These are phyloP conservation scores for Lodderomyces pseudojiufengensis DNA, from an alignment of 1,139 yeast genomes.

Conservation along the genomic window DNA sequence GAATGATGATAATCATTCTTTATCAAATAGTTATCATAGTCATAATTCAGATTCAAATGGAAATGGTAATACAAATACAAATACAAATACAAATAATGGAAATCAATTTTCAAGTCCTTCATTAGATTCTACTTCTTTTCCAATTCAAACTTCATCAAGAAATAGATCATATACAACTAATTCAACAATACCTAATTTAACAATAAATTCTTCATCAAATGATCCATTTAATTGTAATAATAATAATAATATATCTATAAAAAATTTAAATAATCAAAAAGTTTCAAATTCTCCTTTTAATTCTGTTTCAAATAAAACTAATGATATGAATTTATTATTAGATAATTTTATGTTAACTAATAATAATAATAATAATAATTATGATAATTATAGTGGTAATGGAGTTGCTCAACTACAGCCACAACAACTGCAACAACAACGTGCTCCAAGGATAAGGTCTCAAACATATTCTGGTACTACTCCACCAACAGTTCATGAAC, in stretches of 20 bases:
- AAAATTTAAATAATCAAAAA: not conserved
- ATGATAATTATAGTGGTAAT: no score
- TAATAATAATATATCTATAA: not conserved
- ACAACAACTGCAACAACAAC: conserved; percentile 6
- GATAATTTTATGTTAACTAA: conserved; percentile 30
- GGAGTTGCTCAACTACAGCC: no score
- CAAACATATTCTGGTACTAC: conserved; percentile 43
- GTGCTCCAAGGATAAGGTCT: conserved; percentile 32
- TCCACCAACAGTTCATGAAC: conserved; percentile 27
- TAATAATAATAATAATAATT: no score
- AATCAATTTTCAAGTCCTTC: conserved; percentile 9
- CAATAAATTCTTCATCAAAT: conserved; percentile 6
- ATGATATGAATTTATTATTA: conserved; percentile 29
- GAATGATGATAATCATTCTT: conserved; percentile 35
- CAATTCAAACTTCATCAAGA: conserved; percentile 16
- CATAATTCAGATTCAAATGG: conserved; percentile 3
- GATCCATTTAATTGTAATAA: conserved; percentile 5
- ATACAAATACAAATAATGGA: not conserved
- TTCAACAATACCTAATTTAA: conserved; percentile 27
- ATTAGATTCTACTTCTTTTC: conserved; percentile 4
- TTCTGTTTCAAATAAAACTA: conserved; percentile 17
- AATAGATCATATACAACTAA: conserved; percentile 51
- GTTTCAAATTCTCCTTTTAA: conserved; percentile 16
- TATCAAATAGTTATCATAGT: conserved; percentile 4
- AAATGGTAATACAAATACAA: not conserved